A percentile compares a stretch with the other conserved stretches of the same genome.
These are phyloP conservation scores for Silybum marianum DNA, from an alignment of 129 eudicot species.

Conservation along the genomic window DNA sequence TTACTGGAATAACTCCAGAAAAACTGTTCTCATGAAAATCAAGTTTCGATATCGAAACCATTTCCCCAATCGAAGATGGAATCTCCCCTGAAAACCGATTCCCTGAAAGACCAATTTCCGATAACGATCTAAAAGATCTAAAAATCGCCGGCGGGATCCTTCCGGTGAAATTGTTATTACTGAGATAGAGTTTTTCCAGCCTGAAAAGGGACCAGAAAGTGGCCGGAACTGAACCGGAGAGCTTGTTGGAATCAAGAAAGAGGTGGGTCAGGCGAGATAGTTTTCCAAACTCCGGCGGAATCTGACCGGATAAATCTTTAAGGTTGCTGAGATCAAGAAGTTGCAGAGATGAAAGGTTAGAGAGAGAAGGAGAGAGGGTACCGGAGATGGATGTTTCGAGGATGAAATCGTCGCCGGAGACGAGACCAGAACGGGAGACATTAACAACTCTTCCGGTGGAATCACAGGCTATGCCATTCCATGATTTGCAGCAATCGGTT, in stretches of 20 bases:
- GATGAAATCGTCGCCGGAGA: slow-evolving; percentile 50
- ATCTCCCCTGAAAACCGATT: slow-evolving; percentile 59
- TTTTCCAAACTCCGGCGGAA: slow-evolving; percentile 76
- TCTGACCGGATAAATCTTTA: slow-evolving; percentile 56
- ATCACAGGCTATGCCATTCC: slow-evolving; percentile 80
- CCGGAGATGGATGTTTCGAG: slow-evolving; percentile 77
- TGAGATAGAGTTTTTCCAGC: slow-evolving; percentile 54
- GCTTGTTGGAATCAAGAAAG: slow-evolving; percentile 62
- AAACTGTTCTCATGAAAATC: slow-evolving; percentile 65
- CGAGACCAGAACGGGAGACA: slow-evolving; percentile 62
- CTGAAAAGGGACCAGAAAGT: slow-evolving; percentile 41
- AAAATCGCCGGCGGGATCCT: slow-evolving; percentile 44
- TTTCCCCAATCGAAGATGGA: slow-evolving; percentile 55
- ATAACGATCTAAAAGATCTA: slow-evolving; percentile 32
- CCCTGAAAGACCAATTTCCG: slow-evolving; percentile 61
- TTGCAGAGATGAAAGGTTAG: slow-evolving; percentile 64
- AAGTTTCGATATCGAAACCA: slow-evolving; percentile 48
- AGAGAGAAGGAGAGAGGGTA: slow-evolving; percentile 73
- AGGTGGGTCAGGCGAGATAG: slow-evolving; percentile 51
- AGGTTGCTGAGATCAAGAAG: slow-evolving; percentile 77
- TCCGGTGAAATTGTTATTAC: slow-evolving; percentile 53
- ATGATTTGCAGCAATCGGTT: slow-evolving; percentile 71
- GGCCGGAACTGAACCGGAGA: slow-evolving; percentile 59
- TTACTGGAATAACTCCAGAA: slow-evolving; percentile 53
- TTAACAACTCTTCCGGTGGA: slow-evolving; percentile 66